Conservation (phyloP, 495 filamentous ascomycete genomes). For the Talaromyces stipitatus region DNA sequence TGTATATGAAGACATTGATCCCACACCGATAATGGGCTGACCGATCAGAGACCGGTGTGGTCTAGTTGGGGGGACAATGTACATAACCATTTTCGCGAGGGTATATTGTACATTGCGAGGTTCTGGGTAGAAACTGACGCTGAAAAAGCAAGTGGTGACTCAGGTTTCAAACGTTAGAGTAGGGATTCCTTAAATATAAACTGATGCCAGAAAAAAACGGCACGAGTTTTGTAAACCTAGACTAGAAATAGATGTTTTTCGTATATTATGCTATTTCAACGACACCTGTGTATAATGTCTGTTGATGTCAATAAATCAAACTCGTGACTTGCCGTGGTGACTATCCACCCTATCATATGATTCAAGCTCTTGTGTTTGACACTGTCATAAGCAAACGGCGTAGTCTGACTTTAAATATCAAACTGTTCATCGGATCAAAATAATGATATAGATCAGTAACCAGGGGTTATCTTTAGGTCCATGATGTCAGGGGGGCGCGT, state of each 20-base stretch:
- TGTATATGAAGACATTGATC: neutral
- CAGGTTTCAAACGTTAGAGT: neutral
- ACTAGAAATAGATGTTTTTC: neutral
- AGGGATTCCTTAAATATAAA: conserved; percentile 5
- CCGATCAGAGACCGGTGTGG: conserved; percentile 4
- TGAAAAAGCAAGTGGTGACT: neutral
- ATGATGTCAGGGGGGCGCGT: too few relatives aligned
- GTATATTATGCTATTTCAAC: neutral
- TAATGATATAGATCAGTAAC: too few relatives aligned
- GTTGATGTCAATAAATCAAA: neutral
- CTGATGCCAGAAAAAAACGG: neutral
- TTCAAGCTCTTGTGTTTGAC: neutral
- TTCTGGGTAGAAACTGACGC: neutral
- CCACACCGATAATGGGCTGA: conserved; percentile 5
- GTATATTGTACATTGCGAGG: neutral
- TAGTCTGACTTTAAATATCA: neutral
- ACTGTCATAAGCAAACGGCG: neutral
- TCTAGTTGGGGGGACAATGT: conserved; percentile 1
- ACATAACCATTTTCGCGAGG: conserved; percentile 4
- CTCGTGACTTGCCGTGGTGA: neutral
- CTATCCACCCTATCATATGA: neutral
- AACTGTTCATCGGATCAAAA: neutral
- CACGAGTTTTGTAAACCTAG: neutral
- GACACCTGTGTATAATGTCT: neutral
- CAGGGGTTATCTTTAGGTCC: too few relatives aligned